phyloP scores from a whole-genome alignment of 2,329 filamentous ascomycete genomes.

The Ophiocordyceps camponoti-leonardi region DNA sequence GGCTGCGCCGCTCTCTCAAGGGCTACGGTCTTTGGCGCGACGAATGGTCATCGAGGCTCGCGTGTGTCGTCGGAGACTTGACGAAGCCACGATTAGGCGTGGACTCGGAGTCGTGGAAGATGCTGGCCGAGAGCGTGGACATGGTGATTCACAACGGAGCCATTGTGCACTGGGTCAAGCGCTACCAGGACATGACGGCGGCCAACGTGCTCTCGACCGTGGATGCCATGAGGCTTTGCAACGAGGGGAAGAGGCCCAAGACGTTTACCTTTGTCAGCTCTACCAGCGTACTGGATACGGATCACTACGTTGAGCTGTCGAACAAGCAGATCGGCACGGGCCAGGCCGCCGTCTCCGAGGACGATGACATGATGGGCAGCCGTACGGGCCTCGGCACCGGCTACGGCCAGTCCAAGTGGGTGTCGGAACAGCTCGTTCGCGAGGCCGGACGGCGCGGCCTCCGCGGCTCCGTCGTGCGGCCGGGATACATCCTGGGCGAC shows the following conservation, averaged over 20 bases:
- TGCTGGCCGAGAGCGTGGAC: constrained; percentile 48
- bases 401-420: constrained; percentile 71
- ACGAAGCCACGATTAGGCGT: constrained; percentile 57
- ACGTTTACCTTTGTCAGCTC: constrained; percentile 61
- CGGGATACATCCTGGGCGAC: constrained; percentile 68
- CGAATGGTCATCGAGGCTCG: constrained; percentile 37
- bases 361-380: constrained; percentile 48
- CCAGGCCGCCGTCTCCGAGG: constrained; percentile 48
- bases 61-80: constrained; percentile 58
- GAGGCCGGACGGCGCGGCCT: constrained; percentile 53
- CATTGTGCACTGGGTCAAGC: constrained; percentile 63
- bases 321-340: constrained; percentile 44
- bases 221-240: constrained; percentile 59
- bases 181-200: constrained; percentile 52
- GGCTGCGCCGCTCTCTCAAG: constrained; percentile 60
- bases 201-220: constrained; percentile 73
- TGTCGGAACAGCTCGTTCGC: constrained; percentile 56
- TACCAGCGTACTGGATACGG: constrained; percentile 46
- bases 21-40: constrained; percentile 65
- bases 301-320: constrained; percentile 61
- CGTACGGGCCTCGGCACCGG: constrained; percentile 54
- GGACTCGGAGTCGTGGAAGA: constrained; percentile 46
- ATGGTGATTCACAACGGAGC: constrained; percentile 72
- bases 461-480: constrained; percentile 53
- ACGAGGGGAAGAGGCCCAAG: constrained; percentile 50